Base-by-base conservation (phyloP, 73 alveolate genomes). In the Paramecium bursaria region DNA sequence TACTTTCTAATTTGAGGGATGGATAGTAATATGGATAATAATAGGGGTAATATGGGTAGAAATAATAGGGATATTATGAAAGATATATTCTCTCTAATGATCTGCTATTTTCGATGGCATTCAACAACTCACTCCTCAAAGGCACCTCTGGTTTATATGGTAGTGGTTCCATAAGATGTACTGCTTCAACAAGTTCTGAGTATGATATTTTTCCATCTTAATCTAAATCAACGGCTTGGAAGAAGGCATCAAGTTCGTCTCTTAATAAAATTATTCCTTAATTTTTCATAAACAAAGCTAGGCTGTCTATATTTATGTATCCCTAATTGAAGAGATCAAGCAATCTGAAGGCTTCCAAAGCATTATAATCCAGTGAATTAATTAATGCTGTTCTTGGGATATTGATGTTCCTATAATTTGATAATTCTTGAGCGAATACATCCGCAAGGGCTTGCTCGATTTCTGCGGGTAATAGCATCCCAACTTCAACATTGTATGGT, bases 181-280 rank as follows among this genome's bases (percentile, higher is more conserved):
- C 82, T 67, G 57, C 82, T 10, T 67, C 82, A 4, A 67, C 82
- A 11, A 67, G 44, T 67, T 67, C 82, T 39, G 60, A 39, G 21
- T 67, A 67, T 11, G 82, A 67, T 67, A 67, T 67, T 67, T 57
- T 67, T 35, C 82, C 82, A 67, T 67, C 82, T 42, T 35, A 42
- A 67, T 67, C 82, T 26, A 67, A 67, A 67, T 67, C 82, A 33
- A 67, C 82, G 1, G 60, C 82, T 19, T 42, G 22, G 44, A 33
- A 67, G 30, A 67, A 67, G 7, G 82, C 49, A 4, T 67, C 55
- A n/a, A 67, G n/a, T 35, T 67, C 82, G 7, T 67, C 82, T 30
- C 19, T 57, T 7, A 57, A 29, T 23, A 57, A 14, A 30, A 50
- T 48, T 0, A 50, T 50, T 3, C 76, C 49, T 29, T 57, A 57